Conservation (phyloP, 2,329 filamentous ascomycete genomes). For the Diaporthe citrichinensis region DNA sequence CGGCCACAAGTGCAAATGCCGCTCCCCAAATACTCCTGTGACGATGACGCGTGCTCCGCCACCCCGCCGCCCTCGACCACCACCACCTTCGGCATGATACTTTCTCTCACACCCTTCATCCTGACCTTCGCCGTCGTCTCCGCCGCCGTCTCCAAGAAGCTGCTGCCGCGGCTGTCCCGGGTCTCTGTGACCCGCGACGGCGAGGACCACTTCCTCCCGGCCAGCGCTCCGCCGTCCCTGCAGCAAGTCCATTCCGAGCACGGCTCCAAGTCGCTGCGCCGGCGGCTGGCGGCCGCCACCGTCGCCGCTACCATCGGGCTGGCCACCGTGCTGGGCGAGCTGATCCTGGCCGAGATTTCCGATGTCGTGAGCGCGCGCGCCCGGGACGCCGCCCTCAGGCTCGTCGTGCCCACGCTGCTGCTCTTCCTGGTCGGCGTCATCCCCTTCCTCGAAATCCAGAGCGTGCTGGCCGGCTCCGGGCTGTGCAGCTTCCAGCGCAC, state of each 20-base stretch:
- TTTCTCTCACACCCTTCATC: slow-evolving; percentile 79
- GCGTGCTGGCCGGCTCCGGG: slow-evolving; percentile 69
- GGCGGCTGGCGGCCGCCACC: slow-evolving; percentile 70
- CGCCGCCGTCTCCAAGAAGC: slow-evolving; percentile 73
- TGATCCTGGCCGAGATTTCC: slow-evolving; percentile 88
- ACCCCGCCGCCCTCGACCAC: slow-evolving; percentile 59
- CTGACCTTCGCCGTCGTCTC: slow-evolving; percentile 77
- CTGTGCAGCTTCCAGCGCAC: slow-evolving; percentile 73
- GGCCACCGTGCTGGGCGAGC: slow-evolving; percentile 81
- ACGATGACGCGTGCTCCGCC: slow-evolving; percentile 69
- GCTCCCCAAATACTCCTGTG: slow-evolving; percentile 63
- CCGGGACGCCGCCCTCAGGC: slow-evolving; percentile 75
- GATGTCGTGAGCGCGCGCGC: slow-evolving; percentile 79
- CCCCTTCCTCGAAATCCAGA: slow-evolving; percentile 84
- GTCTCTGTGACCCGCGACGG: slow-evolving; percentile 65
- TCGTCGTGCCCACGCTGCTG: slow-evolving; percentile 79
- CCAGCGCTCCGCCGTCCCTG: slow-evolving; percentile 72
- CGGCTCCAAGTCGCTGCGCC: slow-evolving; percentile 64
- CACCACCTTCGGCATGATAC: slow-evolving; percentile 58
- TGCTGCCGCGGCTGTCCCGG: slow-evolving; percentile 81
- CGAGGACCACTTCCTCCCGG: slow-evolving; percentile 73
- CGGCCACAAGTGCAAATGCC: slow-evolving; percentile 34
- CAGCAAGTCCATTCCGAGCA: slow-evolving; percentile 72
- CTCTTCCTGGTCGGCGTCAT: slow-evolving; percentile 81
- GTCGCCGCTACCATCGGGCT: slow-evolving; percentile 85